phyloP scores from a whole-genome alignment of 345 rosid genomes.

The Bruguiera gymnorhiza region DNA sequence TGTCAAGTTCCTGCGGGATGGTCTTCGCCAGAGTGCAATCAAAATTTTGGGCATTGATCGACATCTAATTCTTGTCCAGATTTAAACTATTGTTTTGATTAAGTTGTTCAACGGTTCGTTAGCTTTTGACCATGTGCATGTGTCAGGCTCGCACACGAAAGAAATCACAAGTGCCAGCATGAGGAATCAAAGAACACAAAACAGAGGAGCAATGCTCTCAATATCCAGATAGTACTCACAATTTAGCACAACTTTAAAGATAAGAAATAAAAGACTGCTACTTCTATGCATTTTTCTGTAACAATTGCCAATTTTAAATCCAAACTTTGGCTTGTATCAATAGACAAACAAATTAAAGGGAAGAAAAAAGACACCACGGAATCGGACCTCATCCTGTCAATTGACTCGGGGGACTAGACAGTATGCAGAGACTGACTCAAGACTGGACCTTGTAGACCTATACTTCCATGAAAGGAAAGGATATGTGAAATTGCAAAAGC shows the following conservation, averaged over 20 bases:
- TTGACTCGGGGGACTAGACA: conserved; percentile 16
- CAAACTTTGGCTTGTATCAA: conserved; percentile 35
- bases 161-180: background rate
- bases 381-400: conserved; percentile 29
- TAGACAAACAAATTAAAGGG: conserved; percentile 33
- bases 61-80: background rate
- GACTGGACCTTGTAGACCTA: conserved; percentile 18
- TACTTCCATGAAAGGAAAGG: conserved; percentile 14
- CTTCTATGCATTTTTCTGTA: conserved; percentile 37
- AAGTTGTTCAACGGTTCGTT: too few relatives aligned
- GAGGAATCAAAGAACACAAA: background rate
- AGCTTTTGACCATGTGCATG: too few relatives aligned
- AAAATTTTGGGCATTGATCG: background rate
- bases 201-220: background rate
- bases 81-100: too few relatives aligned
- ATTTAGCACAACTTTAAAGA: background rate
- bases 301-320: conserved; percentile 31
- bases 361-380: background rate
- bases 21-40: background rate
- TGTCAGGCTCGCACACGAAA: too few relatives aligned
- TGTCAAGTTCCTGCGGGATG: background rate
- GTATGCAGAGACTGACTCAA: conserved; percentile 2
- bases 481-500: conserved; percentile 1
- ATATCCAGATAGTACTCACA: too few relatives aligned
- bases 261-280: conserved; percentile 32